A percentile compares a stretch with the other conserved stretches of the same genome.
Conservation (phyloP, 768 basidiomycete genomes). For the Suillus spraguei region DNA sequence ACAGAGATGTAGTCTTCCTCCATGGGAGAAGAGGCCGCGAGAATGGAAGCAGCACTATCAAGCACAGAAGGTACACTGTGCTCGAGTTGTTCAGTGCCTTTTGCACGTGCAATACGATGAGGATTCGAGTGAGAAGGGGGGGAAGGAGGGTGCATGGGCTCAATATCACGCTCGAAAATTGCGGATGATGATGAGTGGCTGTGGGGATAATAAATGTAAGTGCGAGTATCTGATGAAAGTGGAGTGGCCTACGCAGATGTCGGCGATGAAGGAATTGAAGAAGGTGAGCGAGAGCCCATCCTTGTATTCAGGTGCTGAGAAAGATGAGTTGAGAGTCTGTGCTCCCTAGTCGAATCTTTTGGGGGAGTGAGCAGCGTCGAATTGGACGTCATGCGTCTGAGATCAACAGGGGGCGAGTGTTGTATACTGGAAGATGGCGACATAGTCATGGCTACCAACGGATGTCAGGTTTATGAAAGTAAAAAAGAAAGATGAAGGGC, state of each 20-base stretch:
- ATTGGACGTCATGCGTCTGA: constrained; percentile 59
- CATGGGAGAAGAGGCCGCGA: constrained; percentile 48
- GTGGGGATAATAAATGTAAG: constrained; percentile 6
- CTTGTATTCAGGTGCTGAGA: constrained; percentile 54
- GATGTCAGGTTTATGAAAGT: not conserved
- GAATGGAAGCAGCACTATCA: constrained; percentile 78
- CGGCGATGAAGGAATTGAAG: constrained; percentile 79
- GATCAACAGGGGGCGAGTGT: constrained; percentile 43
- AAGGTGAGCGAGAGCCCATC: constrained; percentile 65
- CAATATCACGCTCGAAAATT: constrained; percentile 92
- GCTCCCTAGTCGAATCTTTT: constrained; percentile 34
- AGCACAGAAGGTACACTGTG: constrained; percentile 84
- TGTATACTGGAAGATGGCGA: constrained; percentile 16
- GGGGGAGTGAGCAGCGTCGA: constrained; percentile 41
- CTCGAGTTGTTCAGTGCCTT: constrained; percentile 74
- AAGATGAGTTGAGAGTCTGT: constrained; percentile 42
- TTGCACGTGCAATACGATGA: constrained; percentile 72
- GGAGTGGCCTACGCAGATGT: constrained; percentile 62
- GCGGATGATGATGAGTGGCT: constrained; percentile 80
- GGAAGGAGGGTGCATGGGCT: constrained; percentile 48
- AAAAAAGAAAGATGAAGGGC: constrained; percentile 8
- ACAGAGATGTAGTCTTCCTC: constrained; percentile 63
- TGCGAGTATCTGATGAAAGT: constrained; percentile 14
- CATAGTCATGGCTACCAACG: constrained; percentile 19
- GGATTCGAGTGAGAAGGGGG: constrained; percentile 54